These are phyloP conservation scores for Russula vinacea DNA, from an alignment of 768 basidiomycete genomes.

Conservation along the genomic window DNA sequence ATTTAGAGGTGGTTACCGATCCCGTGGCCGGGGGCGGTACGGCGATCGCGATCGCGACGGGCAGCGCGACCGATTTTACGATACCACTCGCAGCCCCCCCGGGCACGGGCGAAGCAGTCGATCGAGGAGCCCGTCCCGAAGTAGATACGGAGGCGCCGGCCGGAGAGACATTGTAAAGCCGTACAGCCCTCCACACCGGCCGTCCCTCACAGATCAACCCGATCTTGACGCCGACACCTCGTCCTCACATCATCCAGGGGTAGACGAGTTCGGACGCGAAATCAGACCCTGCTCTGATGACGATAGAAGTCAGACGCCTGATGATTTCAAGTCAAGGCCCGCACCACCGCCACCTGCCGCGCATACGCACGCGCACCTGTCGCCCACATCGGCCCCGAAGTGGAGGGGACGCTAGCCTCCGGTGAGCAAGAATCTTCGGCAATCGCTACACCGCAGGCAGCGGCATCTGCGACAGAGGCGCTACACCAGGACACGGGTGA, in stretches of 20 bases:
- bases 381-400: conserved; percentile 3
- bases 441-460: background rate
- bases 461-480: background rate
- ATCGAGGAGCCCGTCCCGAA: conserved; percentile 64
- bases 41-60: conserved; percentile 47
- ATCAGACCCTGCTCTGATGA: conserved; percentile 56
- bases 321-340: conserved; percentile 21
- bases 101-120: conserved; percentile 55
- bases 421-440: conserved; percentile 11
- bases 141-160: conserved; percentile 46
- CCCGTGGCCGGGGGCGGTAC: conserved; percentile 61
- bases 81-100: conserved; percentile 40
- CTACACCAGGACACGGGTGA: conserved; percentile 3
- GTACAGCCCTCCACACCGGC: conserved; percentile 54
- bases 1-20: conserved; percentile 52
- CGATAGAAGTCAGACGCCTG: conserved; percentile 11
- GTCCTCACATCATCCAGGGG: conserved; percentile 41
- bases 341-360: conserved; percentile 25
- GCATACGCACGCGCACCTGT: conserved; percentile 14
- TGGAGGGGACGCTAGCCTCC: background rate
- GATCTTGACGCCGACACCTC: conserved; percentile 29
- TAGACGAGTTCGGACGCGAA: conserved; percentile 87
- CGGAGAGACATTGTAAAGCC: conserved; percentile 51
- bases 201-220: conserved; percentile 21
- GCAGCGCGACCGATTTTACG: conserved; percentile 47